These are phyloP conservation scores for Ascochyta fabae DNA, from an alignment of 2,329 filamentous ascomycete genomes.

Conservation along the genomic window DNA sequence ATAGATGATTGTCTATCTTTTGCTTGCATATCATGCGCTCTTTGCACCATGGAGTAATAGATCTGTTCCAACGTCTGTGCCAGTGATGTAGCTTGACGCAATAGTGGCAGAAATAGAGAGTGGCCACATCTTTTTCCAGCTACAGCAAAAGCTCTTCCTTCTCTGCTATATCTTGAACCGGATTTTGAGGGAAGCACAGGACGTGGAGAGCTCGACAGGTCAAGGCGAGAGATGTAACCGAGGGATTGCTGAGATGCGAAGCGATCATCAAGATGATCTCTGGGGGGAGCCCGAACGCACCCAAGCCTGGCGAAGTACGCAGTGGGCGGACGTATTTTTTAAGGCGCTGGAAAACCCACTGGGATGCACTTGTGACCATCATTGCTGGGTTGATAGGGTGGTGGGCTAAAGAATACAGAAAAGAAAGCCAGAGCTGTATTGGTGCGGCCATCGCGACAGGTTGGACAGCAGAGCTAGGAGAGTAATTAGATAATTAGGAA, in stretches of 20 bases:
- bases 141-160: too few relatives aligned
- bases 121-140: too few relatives aligned
- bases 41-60: too few relatives aligned
- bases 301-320: conserved; percentile 7
- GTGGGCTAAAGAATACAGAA: background rate
- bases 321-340: conserved; percentile 4
- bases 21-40: too few relatives aligned
- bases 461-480: too few relatives aligned
- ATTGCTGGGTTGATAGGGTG: background rate
- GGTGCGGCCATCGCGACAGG: too few relatives aligned
- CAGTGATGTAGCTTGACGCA: too few relatives aligned
- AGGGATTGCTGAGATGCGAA: conserved; percentile 17
- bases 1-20: too few relatives aligned
- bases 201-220: conserved; percentile 22
- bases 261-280: conserved; percentile 27
- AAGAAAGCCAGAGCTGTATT: background rate
- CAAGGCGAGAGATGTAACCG: conserved; percentile 22
- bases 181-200: conserved; percentile 22
- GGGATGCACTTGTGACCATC: background rate
- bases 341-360: conserved; percentile 1
- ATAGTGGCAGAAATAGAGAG: too few relatives aligned
- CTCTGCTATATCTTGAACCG: background rate
- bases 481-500: too few relatives aligned
- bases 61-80: too few relatives aligned
- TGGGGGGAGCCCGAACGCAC: conserved; percentile 20